A percentile compares a stretch with the other conserved stretches of the same genome.
Evolutionary conservation across 306 rosid species (phyloP).

Genomic region (Gastrolobium villosum): DNA sequence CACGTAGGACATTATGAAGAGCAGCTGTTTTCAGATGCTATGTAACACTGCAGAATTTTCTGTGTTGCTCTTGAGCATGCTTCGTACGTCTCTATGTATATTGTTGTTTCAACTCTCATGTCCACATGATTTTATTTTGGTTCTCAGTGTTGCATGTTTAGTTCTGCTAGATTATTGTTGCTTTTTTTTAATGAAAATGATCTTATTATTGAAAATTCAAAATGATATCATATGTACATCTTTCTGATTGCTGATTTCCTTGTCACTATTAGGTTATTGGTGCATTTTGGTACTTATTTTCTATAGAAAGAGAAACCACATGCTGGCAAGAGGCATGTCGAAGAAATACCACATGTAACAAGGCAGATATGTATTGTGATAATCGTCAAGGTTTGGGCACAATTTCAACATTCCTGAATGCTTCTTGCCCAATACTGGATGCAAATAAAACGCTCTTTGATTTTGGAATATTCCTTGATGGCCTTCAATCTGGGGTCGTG

Average conservation of each 20-base stretch:
- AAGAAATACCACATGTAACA: constrained; percentile 46
- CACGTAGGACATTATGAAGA: too few species aligned
- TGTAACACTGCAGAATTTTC: not conserved
- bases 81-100: not conserved
- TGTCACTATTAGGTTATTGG: constrained; percentile 78
- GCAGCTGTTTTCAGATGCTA: constrained; percentile 36
- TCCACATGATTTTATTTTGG: constrained; percentile 14
- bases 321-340: constrained; percentile 84
- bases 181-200: constrained; percentile 14
- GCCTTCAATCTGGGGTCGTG: constrained; percentile 91
- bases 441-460: constrained; percentile 56
- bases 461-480: constrained; percentile 92
- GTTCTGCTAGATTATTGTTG: constrained; percentile 7
- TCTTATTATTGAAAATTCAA: constrained; percentile 34
- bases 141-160: constrained; percentile 31
- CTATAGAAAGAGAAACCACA: constrained; percentile 87
- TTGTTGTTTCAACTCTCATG: constrained; percentile 15
- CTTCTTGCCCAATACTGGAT: constrained; percentile 69
- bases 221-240: constrained; percentile 38
- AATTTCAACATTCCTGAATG: constrained; percentile 51
- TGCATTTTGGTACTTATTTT: constrained; percentile 91
- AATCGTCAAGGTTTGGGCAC: constrained; percentile 7
- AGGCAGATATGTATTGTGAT: constrained; percentile 62
- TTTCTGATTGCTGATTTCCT: constrained; percentile 49
- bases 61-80: not conserved